phyloP scores from a whole-genome alignment of 2,329 filamentous ascomycete genomes.

The Chaetomium globosum region DNA sequence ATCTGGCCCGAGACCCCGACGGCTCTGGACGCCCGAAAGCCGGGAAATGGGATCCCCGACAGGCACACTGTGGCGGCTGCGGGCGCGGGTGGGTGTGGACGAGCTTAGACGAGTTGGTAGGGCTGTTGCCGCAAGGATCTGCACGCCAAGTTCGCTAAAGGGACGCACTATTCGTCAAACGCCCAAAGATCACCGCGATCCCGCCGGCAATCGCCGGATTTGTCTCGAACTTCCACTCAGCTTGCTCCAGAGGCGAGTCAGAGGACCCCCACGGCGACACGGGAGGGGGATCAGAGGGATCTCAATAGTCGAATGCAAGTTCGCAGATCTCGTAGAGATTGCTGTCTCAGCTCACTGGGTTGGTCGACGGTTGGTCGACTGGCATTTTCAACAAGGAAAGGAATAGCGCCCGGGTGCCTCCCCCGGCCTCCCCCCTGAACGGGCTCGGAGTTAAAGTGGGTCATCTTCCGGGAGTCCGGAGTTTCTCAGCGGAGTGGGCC shows the following conservation, averaged over 20 bases:
- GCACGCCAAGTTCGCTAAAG: slow-evolving; percentile 7
- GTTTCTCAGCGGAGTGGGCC: slow-evolving; percentile 20
- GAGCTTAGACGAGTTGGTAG: background rate
- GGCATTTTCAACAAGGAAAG: background rate
- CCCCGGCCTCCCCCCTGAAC: background rate
- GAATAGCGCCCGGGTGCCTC: background rate
- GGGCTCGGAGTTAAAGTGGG: slow-evolving; percentile 23
- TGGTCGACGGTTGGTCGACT: background rate
- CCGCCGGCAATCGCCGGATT: slow-evolving; percentile 2
- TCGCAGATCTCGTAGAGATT: background rate
- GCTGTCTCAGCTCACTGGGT: background rate
- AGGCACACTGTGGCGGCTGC: slow-evolving; percentile 3
- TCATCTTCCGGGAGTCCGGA: slow-evolving; percentile 14
- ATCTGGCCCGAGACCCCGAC: background rate
- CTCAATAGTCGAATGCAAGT: slow-evolving; percentile 8
- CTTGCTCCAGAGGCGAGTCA: background rate
- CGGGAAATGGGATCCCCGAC: background rate
- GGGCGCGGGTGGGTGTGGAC: background rate
- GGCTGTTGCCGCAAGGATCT: slow-evolving; percentile 8
- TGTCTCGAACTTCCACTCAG: slow-evolving; percentile 7
- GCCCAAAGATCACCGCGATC: slow-evolving; percentile 1
- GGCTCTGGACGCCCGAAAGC: background rate
- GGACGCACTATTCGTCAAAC: slow-evolving; percentile 1
- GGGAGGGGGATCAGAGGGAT: background rate
- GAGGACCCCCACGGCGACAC: slow-evolving; percentile 1